Conservation (phyloP, 164 flowering plant species). For the Vitis riparia region DNA sequence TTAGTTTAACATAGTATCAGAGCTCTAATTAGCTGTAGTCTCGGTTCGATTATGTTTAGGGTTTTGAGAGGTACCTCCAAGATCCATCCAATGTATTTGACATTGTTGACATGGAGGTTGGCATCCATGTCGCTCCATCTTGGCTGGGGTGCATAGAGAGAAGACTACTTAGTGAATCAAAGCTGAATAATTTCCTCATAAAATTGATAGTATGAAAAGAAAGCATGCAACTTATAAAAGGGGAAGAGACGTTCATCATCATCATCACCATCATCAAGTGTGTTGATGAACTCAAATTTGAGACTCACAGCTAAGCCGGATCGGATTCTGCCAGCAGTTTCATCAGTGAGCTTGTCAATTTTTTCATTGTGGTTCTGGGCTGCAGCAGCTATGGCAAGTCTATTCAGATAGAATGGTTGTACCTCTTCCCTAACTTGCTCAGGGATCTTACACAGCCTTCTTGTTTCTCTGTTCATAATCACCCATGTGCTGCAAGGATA, state of each 20-base stretch:
- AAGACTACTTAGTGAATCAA: background rate
- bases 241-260: no score
- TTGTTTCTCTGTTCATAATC: conserved; percentile 69
- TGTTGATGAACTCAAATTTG: no score
- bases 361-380: conserved; percentile 31
- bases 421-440: conserved; percentile 63
- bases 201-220: background rate
- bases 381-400: conserved; percentile 25
- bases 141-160: conserved; percentile 43
- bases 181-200: background rate
- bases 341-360: conserved; percentile 54
- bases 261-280: no score
- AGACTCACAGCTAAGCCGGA: conserved; percentile 62
- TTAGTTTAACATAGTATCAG: no score
- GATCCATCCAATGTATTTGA: conserved; percentile 87
- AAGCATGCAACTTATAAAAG: no score
- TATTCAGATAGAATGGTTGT: conserved; percentile 46
- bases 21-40: no score
- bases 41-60: background rate
- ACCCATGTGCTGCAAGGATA: conserved; percentile 66
- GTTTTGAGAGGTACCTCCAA: conserved; percentile 54
- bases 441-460: conserved; percentile 63
- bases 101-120: conserved; percentile 86
- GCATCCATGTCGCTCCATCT: conserved; percentile 87
- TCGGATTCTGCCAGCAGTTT: conserved; percentile 39